Conservation (phyloP, 2,329 filamentous ascomycete species). For the Nothophaeocryptopus gaeumannii region DNA sequence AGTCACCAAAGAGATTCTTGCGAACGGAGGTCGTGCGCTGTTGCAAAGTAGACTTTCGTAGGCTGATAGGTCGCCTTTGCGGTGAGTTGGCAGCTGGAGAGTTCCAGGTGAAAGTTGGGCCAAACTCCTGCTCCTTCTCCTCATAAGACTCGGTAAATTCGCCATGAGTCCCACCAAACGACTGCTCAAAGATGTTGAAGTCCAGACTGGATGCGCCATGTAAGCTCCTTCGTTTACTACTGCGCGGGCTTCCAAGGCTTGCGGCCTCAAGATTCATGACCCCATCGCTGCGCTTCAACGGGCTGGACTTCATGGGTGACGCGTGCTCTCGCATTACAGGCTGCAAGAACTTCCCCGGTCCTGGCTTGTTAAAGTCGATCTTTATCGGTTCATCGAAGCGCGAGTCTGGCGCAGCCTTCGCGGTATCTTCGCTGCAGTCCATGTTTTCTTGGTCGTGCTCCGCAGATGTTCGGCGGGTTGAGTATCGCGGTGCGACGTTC, state of each 20-base stretch:
- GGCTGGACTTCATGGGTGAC: constrained; percentile 66
- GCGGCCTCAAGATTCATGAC: constrained; percentile 82
- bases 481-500: constrained; percentile 59
- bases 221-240: constrained; percentile 78
- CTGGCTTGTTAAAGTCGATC: constrained; percentile 47
- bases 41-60: constrained; percentile 83
- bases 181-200: constrained; percentile 74
- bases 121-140: constrained; percentile 32
- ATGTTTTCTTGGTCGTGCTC: constrained; percentile 45
- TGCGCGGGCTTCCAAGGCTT: constrained; percentile 77
- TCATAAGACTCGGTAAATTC: constrained; percentile 26
- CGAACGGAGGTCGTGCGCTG: constrained; percentile 63
- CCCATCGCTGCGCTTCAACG: constrained; percentile 86
- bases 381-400: constrained; percentile 46
- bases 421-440: constrained; percentile 28
- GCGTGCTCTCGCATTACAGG: constrained; percentile 46
- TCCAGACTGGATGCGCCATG: constrained; percentile 66
- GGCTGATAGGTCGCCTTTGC: constrained; percentile 35
- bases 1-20: constrained; percentile 40
- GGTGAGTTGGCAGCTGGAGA: constrained; percentile 32
- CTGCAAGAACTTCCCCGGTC: constrained; percentile 47
- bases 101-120: constrained; percentile 38
- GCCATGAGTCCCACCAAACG: constrained; percentile 30
- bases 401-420: constrained; percentile 21
- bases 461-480: constrained; percentile 45